phyloP scores from a whole-genome alignment of 2,329 filamentous ascomycete species.

The Blumeria graminis region DNA sequence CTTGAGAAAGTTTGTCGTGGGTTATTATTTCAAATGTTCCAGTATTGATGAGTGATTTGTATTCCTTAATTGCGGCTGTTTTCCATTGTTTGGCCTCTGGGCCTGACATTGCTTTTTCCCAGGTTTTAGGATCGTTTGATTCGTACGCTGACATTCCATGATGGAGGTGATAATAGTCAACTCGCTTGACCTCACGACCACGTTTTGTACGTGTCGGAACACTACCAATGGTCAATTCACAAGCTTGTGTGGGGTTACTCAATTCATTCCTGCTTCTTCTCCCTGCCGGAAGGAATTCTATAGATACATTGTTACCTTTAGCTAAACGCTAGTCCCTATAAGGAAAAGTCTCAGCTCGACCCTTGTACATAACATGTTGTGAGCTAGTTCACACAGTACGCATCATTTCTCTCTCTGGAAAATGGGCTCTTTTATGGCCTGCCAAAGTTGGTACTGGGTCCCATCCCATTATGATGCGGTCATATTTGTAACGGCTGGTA shows the following conservation, averaged over 20 bases:
- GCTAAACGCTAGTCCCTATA: no score
- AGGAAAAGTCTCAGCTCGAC: no score
- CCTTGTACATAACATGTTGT: no score
- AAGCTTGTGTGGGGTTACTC: no score
- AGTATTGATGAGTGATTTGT: neutral
- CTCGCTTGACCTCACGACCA: neutral
- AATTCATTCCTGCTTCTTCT: no score
- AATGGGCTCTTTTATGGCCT: neutral
- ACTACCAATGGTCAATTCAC: no score
- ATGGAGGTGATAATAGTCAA: neutral
- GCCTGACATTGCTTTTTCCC: neutral
- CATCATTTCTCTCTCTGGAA: neutral
- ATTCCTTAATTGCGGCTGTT: neutral
- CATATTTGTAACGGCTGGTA: no score
- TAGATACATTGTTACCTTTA: no score
- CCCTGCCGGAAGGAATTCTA: no score
- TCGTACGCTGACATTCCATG: neutral
- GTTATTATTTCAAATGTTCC: neutral
- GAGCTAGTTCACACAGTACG: no score
- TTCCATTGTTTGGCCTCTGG: neutral
- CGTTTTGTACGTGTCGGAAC: no score
- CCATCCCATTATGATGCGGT: no score
- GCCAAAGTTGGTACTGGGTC: neutral
- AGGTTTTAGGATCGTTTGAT: neutral
- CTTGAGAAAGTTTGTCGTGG: neutral